A percentile compares a stretch with the other conserved stretches of the same genome.
These are phyloP conservation scores for Globisporangium cederbergense DNA, from an alignment of 352 stramenopile genomes.

Conservation along the genomic window DNA sequence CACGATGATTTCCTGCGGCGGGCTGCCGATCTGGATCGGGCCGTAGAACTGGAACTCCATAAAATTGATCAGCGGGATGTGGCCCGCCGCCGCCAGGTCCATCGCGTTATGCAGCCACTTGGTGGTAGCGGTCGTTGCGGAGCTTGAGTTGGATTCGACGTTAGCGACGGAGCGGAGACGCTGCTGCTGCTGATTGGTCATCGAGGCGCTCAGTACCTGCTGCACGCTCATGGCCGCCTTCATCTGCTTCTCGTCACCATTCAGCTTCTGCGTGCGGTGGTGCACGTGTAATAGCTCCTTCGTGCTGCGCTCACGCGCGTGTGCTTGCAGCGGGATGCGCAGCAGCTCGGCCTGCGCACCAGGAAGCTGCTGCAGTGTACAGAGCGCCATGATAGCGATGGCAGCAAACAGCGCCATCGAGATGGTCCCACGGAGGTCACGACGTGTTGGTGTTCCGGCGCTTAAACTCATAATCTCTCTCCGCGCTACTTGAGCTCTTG, in stretches of 20 bases:
- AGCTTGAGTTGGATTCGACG: no score
- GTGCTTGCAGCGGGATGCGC: slow-evolving; percentile 37
- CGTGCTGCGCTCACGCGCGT: slow-evolving; percentile 24
- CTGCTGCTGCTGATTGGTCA: background rate
- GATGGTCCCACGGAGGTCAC: no score
- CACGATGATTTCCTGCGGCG: slow-evolving; percentile 67
- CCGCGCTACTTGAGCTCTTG: background rate
- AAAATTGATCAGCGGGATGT: slow-evolving; percentile 71
- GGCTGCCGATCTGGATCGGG: slow-evolving; percentile 54
- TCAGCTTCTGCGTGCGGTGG: slow-evolving; percentile 2
- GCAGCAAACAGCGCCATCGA: background rate
- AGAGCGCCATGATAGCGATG: background rate
- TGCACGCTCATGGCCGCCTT: slow-evolving; percentile 2
- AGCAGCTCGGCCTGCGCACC: slow-evolving; percentile 15
- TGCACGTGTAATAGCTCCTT: slow-evolving; percentile 38
- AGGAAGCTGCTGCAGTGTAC: background rate
- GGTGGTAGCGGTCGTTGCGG: background rate
- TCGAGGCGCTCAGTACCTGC: background rate
- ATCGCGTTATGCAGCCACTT: slow-evolving; percentile 25
- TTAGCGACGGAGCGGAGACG: background rate
- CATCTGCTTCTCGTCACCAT: background rate
- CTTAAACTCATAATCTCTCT: background rate
- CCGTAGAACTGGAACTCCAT: slow-evolving; percentile 86
- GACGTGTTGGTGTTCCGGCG: background rate
- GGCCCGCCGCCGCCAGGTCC: slow-evolving; percentile 29